phyloP scores from a whole-genome alignment of 1,284 basidiomycete species.

The Boletus semigastroideus region DNA sequence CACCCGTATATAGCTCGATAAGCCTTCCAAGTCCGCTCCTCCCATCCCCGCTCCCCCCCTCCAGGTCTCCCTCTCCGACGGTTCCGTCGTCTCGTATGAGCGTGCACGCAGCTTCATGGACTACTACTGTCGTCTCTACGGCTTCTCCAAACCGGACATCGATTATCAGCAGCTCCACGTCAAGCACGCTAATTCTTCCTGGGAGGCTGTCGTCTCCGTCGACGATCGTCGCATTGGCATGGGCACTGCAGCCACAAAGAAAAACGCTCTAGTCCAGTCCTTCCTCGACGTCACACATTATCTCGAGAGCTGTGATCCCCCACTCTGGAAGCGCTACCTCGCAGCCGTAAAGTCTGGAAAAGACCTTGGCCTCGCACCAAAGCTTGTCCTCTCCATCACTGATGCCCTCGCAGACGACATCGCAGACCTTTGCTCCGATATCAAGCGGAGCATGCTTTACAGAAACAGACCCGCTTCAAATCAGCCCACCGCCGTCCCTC shows the following conservation, averaged over 20 bases:
- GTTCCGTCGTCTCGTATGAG: constrained; percentile 67
- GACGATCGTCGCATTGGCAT: constrained; percentile 80
- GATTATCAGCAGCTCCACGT: constrained; percentile 43
- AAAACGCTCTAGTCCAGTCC: constrained; percentile 70
- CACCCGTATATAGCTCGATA: constrained; percentile 27
- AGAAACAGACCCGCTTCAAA: constrained; percentile 42
- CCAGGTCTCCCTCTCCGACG: constrained; percentile 59
- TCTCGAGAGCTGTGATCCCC: constrained; percentile 80
- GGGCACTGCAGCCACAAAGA: constrained; percentile 73
- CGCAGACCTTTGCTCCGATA: constrained; percentile 68
- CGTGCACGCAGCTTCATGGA: constrained; percentile 91
- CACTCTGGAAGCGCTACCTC: constrained; percentile 77
- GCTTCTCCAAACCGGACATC: constrained; percentile 82
- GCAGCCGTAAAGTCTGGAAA: constrained; percentile 61
- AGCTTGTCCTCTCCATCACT: constrained; percentile 71
- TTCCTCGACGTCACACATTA: constrained; percentile 90
- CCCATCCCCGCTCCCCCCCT: constrained; percentile 7
- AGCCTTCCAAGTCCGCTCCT: constrained; percentile 25
- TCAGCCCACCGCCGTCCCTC: constrained; percentile 1
- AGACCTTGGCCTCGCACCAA: constrained; percentile 70
- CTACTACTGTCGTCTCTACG: constrained; percentile 86
- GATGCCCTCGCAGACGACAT: constrained; percentile 74
- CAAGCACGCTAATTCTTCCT: constrained; percentile 38
- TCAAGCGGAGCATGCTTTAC: constrained; percentile 56
- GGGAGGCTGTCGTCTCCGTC: constrained; percentile 86